Base-by-base conservation (phyloP, 768 basidiomycete genomes). In the Kwoniella shandongensis region DNA sequence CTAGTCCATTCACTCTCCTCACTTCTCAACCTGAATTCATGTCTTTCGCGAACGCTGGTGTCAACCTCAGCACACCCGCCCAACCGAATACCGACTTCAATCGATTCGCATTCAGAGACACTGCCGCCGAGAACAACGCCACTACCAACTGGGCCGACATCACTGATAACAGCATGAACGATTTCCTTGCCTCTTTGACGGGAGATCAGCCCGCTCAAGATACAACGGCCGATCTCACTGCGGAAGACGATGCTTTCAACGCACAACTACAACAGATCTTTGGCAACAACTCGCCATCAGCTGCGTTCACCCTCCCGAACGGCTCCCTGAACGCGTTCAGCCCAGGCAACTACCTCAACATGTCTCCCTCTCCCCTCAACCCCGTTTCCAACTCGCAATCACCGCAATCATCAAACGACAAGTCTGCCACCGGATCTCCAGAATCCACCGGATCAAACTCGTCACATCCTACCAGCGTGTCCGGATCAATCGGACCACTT, bases 321-420 rank as follows among this genome's bases (percentile, higher is more conserved):
- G 23, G 15, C 27, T 12, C 42, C 26, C 25, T 20, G 32, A 39
- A 35, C 25, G 12, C 18, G 30, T 74, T 75, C 52, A 70, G 68
- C 26, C 72, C 74, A 12, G 66, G 59, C 29, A 70, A 70, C 20
- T 74, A 72, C 57, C 66, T 76, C 48, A 72, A 72, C 60, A 69
- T 69, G 52, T 70, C 68, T 7, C 74, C 74, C 1, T 73, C 73
- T 23, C 64, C 74, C 1, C 53, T 65, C 44, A 46, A 51, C 35
- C 46, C 62, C 12, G 47, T 27, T 1, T 67, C 67, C n/a, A 57
- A 58, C 40, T 40, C 36, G 18, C 54, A 58, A 50, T 64, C 63
- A 26, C 61, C 65, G 7, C 42, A 54, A 35, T 65, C 67, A 10
- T 17, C 11, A 22, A 44, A 51, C 47, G 50, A 49, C 42, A 35